Conservation (phyloP, 805 yeast species). For the Schizosaccharomyces osmophilus region DNA sequence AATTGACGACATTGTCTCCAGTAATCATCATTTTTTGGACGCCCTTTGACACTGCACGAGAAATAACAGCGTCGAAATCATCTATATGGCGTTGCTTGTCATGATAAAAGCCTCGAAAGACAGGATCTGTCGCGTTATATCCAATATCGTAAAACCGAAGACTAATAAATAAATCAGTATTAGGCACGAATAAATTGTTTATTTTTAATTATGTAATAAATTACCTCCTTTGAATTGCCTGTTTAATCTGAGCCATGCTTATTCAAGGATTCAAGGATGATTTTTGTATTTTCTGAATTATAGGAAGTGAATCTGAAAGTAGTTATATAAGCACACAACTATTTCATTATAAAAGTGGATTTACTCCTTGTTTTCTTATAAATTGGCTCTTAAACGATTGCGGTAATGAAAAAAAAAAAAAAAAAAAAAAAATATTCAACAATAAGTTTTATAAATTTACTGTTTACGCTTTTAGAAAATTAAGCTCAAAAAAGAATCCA, state of each 20-base stretch:
- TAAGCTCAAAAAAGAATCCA: not conserved
- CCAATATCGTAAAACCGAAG: conserved; percentile 2
- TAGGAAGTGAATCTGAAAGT: not conserved
- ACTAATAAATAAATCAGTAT: not conserved
- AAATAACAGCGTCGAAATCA: conserved; percentile 41
- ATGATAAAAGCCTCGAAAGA: conserved; percentile 64
- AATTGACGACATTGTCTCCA: conserved; percentile 53
- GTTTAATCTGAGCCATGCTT: not conserved
- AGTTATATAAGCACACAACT: not conserved
- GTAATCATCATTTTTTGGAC: conserved; percentile 58
- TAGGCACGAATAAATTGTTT: not conserved
- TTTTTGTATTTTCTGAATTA: not conserved
- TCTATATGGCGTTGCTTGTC: conserved; percentile 39
- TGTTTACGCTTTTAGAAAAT: too few relatives aligned
- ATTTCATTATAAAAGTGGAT: too few relatives aligned
- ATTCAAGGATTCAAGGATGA: too few relatives aligned
- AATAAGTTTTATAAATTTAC: too few relatives aligned
- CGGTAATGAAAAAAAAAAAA: too few relatives aligned
- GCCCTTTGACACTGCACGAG: conserved; percentile 37
- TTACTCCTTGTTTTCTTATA: too few relatives aligned
- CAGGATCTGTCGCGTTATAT: conserved; percentile 14
- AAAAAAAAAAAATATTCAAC: not conserved
- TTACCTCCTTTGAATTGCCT: not conserved
- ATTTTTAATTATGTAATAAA: not conserved
- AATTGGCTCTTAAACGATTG: too few relatives aligned